These are phyloP conservation scores for Xylariaceae sp. DNA, from an alignment of 2,329 filamentous ascomycete genomes.

Conservation along the genomic window DNA sequence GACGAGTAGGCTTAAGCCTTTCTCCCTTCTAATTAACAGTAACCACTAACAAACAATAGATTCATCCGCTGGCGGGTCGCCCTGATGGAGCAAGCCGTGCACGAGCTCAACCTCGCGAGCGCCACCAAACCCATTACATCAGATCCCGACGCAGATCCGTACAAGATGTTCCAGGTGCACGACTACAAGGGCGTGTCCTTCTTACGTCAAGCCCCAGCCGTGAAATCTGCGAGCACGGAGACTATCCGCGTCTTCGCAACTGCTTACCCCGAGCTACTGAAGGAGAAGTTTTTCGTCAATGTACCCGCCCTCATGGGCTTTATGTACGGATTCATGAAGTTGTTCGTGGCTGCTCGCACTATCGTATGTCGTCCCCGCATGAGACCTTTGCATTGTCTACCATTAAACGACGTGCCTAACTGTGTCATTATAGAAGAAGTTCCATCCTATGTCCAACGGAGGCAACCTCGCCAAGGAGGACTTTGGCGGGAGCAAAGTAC, in stretches of 20 bases:
- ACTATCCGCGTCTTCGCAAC: constrained; percentile 77
- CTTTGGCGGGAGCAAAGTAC: constrained; percentile 48
- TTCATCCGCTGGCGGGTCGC: constrained; percentile 89
- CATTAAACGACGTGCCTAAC: background rate
- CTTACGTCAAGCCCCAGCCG: constrained; percentile 71
- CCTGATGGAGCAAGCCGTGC: constrained; percentile 82
- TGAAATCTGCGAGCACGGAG: constrained; percentile 73
- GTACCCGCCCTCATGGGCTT: constrained; percentile 90
- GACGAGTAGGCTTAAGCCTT: constrained; percentile 62
- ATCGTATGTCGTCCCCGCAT: constrained; percentile 33
- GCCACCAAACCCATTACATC: constrained; percentile 70
- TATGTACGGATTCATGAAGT: constrained; percentile 71
- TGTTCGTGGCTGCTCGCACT: constrained; percentile 69
- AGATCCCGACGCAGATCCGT: constrained; percentile 71
- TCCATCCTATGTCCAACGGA: constrained; percentile 74
- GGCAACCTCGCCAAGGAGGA: constrained; percentile 58
- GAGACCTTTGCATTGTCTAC: background rate
- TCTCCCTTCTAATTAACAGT: background rate
- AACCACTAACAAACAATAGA: constrained; percentile 39
- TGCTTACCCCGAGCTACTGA: constrained; percentile 84
- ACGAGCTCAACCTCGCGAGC: constrained; percentile 65
- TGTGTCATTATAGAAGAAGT: constrained; percentile 53
- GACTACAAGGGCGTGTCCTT: constrained; percentile 89
- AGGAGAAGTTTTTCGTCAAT: constrained; percentile 94
- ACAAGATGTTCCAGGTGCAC: constrained; percentile 89